Evolutionary conservation across 1,284 basidiomycete genomes (phyloP).

Genomic region (Austroboletus olivaceoglutinosus): DNA sequence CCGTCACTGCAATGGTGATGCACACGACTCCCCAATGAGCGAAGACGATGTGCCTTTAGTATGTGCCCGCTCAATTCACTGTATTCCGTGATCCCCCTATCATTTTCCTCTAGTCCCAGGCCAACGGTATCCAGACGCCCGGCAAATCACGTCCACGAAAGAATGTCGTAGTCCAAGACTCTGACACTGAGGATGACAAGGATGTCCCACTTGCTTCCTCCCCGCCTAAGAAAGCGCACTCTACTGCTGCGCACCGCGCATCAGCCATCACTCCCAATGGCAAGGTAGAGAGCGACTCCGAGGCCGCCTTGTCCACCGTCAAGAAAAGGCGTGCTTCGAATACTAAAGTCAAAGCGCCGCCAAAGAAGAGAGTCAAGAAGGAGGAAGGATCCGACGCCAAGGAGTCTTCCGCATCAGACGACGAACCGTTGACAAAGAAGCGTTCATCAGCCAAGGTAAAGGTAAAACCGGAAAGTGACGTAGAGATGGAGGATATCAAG

Average conservation of each 20-base stretch:
- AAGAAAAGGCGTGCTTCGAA: conserved; percentile 41
- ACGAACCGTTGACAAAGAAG: conserved; percentile 46
- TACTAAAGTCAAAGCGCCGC: conserved; percentile 46
- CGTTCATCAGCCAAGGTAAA: conserved; percentile 49
- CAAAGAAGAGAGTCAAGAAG: conserved; percentile 68
- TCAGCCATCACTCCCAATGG: conserved; percentile 35
- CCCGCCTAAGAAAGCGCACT: conserved; percentile 51
- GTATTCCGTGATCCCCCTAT: conserved; percentile 13
- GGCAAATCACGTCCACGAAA: conserved; percentile 53
- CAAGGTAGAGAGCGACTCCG: conserved; percentile 39
- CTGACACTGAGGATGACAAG: conserved; percentile 72
- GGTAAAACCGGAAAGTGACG: conserved; percentile 53
- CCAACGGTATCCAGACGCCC: conserved; percentile 39
- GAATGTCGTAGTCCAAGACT: conserved; percentile 56
- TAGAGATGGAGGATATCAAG: conserved; percentile 45
- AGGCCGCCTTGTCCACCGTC: conserved; percentile 33
- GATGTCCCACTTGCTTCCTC: conserved; percentile 71
- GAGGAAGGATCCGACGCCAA: conserved; percentile 43
- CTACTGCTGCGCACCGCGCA: conserved; percentile 43
- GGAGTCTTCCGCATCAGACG: conserved; percentile 39
- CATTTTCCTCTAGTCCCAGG: conserved; percentile 42
- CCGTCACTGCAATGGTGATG: conserved; percentile 37
- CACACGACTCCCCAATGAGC: conserved; percentile 54
- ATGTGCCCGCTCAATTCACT: conserved; percentile 27
- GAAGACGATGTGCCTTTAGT: conserved; percentile 72